phyloP scores from a whole-genome alignment of 1,139 yeast genomes.

The Geotrichum macrosporum region DNA sequence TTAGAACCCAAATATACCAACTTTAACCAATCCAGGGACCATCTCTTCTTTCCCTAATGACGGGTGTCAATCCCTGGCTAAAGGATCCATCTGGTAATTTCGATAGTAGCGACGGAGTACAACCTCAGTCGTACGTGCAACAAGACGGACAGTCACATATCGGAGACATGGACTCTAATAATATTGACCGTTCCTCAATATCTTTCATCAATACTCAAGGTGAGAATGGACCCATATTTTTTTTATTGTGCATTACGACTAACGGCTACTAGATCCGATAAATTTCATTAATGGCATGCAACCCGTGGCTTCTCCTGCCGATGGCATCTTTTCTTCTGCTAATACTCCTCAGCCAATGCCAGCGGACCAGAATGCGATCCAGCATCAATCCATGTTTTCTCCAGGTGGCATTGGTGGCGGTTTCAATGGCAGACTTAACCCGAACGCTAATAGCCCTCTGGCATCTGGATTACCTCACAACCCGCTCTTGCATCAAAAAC shows the following conservation, averaged over 20 bases:
- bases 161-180: conserved; percentile 1
- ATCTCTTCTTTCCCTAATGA: conserved; percentile 2
- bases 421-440: conserved; percentile 1
- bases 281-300: conserved; percentile 10
- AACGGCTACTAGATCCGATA: conserved; percentile 2
- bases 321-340: conserved; percentile 6
- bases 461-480: conserved; percentile 2
- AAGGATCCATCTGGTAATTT: conserved; percentile 11
- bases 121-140: conserved; percentile 8
- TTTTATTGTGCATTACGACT: background rate
- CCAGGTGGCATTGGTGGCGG: conserved; percentile 1
- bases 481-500: conserved; percentile 1
- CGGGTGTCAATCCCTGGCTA: conserved; percentile 13
- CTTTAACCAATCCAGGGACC: background rate
- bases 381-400: conserved; percentile 7
- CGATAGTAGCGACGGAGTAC: background rate
- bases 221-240: conserved; percentile 1
- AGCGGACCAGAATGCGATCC: too few relatives aligned
- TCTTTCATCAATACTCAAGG: conserved; percentile 9
- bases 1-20: background rate
- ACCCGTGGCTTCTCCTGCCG: conserved; percentile 1
- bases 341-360: conserved; percentile 4
- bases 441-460: conserved; percentile 3
- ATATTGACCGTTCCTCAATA: background rate
- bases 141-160: conserved; percentile 4